A percentile compares a stretch with the other conserved stretches of the same genome.
phyloP scores from a whole-genome alignment of 306 rosid genomes.

The Citrullus amarus region DNA sequence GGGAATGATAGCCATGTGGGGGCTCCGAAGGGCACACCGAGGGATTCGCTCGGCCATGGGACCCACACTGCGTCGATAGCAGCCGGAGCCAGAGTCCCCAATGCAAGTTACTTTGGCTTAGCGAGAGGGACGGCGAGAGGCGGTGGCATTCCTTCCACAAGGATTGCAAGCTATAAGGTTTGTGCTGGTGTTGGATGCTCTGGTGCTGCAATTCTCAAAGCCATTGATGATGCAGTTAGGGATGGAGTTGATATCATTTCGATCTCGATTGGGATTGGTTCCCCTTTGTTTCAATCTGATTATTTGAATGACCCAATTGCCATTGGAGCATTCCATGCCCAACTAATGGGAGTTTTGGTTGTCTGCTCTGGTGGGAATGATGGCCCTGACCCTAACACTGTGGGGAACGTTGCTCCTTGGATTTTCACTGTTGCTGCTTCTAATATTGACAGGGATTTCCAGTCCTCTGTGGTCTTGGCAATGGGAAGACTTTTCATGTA shows the following conservation, averaged over 20 bases:
- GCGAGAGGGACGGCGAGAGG: constrained; percentile 79
- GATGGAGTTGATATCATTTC: constrained; percentile 94
- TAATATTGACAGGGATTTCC: constrained; percentile 71
- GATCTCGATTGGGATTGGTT: constrained; percentile 64
- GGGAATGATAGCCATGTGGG: constrained; percentile 22
- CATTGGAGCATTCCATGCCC: constrained; percentile 93
- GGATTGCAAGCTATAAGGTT: constrained; percentile 72
- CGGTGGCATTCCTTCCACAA: constrained; percentile 65
- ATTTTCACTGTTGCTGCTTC: constrained; percentile 88
- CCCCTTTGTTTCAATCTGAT: constrained; percentile 46
- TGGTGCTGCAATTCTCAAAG: constrained; percentile 59
- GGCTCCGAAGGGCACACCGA: constrained; percentile 45
- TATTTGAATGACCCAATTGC: constrained; percentile 68
- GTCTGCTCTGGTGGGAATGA: constrained; percentile 87
- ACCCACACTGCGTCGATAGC: constrained; percentile 84
- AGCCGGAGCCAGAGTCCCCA: constrained; percentile 44
- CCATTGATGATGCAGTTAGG: constrained; percentile 76
- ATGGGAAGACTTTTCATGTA: constrained; percentile 48
- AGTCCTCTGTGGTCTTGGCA: constrained; percentile 61
- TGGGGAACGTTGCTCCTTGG: constrained; percentile 91
- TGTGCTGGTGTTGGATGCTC: constrained; percentile 74
- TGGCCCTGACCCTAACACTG: constrained; percentile 69
- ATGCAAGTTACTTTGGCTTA: constrained; percentile 71
- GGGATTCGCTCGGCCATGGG: constrained; percentile 79
- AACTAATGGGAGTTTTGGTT: constrained; percentile 67